Conservation (phyloP, 768 basidiomycete genomes). For the Pleurotus ostreatus region DNA sequence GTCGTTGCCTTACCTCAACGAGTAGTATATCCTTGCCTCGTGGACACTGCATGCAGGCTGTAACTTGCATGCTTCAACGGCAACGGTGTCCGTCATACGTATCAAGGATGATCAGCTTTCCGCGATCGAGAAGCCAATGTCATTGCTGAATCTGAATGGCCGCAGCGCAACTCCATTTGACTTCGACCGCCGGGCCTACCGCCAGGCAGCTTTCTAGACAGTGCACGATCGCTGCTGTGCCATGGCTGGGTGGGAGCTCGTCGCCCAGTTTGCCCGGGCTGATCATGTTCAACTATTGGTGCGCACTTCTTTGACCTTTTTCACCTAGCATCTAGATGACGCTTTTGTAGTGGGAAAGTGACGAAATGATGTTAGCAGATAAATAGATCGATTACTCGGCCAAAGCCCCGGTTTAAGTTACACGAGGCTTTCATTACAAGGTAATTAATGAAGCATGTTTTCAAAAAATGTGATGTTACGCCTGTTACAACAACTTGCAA, state of each 20-base stretch:
- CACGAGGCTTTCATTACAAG: constrained; percentile 7
- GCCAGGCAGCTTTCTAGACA: no score
- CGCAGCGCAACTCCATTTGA: no score
- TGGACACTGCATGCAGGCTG: background rate
- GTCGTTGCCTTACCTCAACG: background rate
- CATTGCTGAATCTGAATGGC: no score
- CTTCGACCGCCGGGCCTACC: no score
- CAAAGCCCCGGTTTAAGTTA: constrained; percentile 7
- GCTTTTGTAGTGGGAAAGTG: constrained; percentile 5
- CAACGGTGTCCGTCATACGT: background rate
- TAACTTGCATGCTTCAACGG: background rate
- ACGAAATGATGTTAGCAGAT: constrained; percentile 4
- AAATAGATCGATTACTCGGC: constrained; percentile 9
- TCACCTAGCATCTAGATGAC: background rate
- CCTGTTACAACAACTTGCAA: background rate
- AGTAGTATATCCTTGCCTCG: background rate
- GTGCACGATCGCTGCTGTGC: no score
- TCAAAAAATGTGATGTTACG: background rate
- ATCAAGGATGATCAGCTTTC: background rate
- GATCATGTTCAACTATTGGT: background rate
- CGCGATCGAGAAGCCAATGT: no score
- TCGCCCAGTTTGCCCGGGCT: no score
- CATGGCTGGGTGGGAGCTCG: no score
- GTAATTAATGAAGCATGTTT: constrained; percentile 8
- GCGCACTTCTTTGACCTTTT: background rate